Evolutionary conservation across 495 filamentous ascomycete genomes (phyloP).

Genomic region (Xylaria palmicola): DNA sequence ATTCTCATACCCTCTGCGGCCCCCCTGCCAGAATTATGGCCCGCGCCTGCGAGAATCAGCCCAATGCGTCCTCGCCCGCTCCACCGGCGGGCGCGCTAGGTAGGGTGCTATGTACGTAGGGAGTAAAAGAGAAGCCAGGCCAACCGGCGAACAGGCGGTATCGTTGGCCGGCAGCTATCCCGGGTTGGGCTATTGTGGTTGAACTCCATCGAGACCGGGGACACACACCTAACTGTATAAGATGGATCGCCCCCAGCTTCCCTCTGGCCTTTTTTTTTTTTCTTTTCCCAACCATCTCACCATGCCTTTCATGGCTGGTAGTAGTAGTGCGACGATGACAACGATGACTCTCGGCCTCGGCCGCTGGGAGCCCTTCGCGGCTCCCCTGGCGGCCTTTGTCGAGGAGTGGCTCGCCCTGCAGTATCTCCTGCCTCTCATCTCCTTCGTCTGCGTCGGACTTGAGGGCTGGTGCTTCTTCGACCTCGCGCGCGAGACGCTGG

Average conservation of each 20-base stretch:
- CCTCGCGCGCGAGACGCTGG: slow-evolving; percentile 19
- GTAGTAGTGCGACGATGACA: too few species aligned
- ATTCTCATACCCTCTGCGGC: too few species aligned
- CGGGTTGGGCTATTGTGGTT: background rate
- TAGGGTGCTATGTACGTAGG: background rate
- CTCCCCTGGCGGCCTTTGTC: slow-evolving; percentile 5
- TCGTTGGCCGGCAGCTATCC: background rate
- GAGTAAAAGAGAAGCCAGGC: background rate
- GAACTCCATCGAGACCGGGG: too few species aligned
- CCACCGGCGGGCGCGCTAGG: slow-evolving; percentile 12
- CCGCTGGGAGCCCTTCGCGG: slow-evolving; percentile 14
- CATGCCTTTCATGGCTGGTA: slow-evolving; percentile 20
- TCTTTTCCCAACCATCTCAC: slow-evolving; percentile 1
- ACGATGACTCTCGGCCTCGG: background rate
- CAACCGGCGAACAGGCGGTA: background rate
- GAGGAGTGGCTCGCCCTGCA: slow-evolving; percentile 17
- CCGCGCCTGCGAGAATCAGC: slow-evolving; percentile 4
- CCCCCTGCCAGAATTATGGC: too few species aligned
- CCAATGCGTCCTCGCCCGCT: slow-evolving; percentile 5
- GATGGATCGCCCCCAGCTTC: background rate
- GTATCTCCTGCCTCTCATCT: slow-evolving; percentile 18
- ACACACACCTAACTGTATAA: too few species aligned
- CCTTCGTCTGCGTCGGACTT: slow-evolving; percentile 20
- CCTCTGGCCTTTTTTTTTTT: background rate
- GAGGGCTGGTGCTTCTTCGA: slow-evolving; percentile 21